Evolutionary conservation across 176 grass and related monocot genomes (phyloP).

Genomic region (Paspalum notatum): DNA sequence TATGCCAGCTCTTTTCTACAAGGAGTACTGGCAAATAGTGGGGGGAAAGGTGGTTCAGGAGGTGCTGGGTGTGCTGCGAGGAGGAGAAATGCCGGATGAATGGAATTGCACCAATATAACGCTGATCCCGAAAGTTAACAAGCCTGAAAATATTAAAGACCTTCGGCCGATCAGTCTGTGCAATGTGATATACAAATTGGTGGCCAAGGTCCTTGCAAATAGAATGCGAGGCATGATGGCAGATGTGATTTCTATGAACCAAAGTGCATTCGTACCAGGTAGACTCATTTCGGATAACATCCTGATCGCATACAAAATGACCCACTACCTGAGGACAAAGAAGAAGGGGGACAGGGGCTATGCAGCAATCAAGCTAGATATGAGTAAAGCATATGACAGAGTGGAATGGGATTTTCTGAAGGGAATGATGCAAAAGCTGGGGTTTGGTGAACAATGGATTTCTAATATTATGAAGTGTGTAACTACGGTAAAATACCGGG

Average conservation of each 20-base stretch:
- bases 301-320: not conserved
- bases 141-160: not conserved
- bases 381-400: not conserved
- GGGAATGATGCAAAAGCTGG: not conserved
- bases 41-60: not conserved
- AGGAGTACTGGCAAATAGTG: not conserved
- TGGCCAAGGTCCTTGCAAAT: not conserved
- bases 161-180: not conserved
- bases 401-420: not conserved
- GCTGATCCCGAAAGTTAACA: not conserved
- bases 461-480: not conserved
- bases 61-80: not conserved
- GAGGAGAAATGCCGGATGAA: not conserved
- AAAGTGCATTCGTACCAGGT: not conserved
- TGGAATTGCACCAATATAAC: not conserved
- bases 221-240: not conserved
- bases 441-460: not conserved
- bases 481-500: accelerated
- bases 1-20: not conserved
- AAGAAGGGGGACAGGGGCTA: accelerated
- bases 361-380: not conserved
- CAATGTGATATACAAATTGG: not conserved
- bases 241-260: accelerated
- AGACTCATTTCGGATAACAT: not conserved
- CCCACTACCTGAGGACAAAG: not conserved